A percentile compares a stretch with the other conserved stretches of the same genome.
These are phyloP conservation scores for Immersiella caudata DNA, from an alignment of 495 filamentous ascomycete species.

Conservation along the genomic window DNA sequence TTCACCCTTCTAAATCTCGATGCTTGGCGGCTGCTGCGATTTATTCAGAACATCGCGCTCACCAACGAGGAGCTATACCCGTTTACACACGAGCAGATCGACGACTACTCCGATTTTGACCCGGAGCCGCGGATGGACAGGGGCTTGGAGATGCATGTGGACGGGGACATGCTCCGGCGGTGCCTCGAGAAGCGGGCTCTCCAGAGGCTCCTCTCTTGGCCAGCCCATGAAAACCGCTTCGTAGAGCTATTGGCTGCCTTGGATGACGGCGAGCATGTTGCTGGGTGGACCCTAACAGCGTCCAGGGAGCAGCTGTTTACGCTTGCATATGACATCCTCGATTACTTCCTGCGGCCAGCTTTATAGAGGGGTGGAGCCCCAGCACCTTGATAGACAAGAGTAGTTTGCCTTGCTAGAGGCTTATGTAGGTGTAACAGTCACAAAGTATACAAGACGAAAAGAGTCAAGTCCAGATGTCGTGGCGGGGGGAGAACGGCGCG, in stretches of 20 bases:
- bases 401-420: not conserved
- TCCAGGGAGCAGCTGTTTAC: conserved; percentile 33
- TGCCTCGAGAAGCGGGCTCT: conserved; percentile 53
- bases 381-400: not conserved
- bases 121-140: conserved; percentile 34
- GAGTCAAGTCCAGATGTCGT: not conserved
- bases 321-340: conserved; percentile 49
- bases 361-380: conserved; percentile 21
- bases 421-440: not conserved
- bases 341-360: conserved; percentile 49
- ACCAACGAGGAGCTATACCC: conserved; percentile 30
- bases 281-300: conserved; percentile 11
- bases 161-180: conserved; percentile 66
- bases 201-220: conserved; percentile 44
- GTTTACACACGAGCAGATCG: conserved; percentile 20
- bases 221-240: conserved; percentile 33
- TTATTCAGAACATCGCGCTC: conserved; percentile 62
- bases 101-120: conserved; percentile 18
- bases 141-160: conserved; percentile 60
- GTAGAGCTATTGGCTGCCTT: conserved; percentile 40
- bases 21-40: conserved; percentile 62
- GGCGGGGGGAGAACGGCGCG: not conserved
- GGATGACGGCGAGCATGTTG: conserved; percentile 33
- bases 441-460: not conserved
- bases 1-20: conserved; percentile 58